These are phyloP conservation scores for Cutaneotrichosporon sp. DNA, from an alignment of 1,284 basidiomycete species.

Conservation along the genomic window DNA sequence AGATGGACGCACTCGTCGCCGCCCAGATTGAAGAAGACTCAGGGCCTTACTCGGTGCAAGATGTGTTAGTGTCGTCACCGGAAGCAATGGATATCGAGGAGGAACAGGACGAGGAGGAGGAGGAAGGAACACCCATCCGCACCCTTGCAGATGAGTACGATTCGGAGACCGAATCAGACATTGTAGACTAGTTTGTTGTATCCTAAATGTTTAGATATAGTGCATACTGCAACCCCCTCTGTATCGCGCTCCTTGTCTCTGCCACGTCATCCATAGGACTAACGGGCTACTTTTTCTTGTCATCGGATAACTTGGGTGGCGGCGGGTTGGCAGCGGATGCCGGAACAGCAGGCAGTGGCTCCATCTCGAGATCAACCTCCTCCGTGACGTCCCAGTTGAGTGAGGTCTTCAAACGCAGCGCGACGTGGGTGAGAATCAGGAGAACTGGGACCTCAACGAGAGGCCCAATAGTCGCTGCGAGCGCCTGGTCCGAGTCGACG, in stretches of 20 bases:
- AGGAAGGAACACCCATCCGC: background rate
- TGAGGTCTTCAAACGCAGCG: slow-evolving; percentile 50
- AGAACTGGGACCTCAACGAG: slow-evolving; percentile 76
- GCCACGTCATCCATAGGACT: too few species aligned
- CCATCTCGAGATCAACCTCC: background rate
- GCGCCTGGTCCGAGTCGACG: slow-evolving; percentile 67
- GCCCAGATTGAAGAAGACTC: slow-evolving; percentile 1
- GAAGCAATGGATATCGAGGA: background rate
- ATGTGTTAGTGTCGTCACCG: too few species aligned
- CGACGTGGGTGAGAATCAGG: slow-evolving; percentile 68
- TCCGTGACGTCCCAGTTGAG: background rate
- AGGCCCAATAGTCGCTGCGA: slow-evolving; percentile 72
- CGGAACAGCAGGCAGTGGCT: background rate
- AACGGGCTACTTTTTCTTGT: too few species aligned
- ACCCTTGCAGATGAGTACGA: slow-evolving; percentile 7
- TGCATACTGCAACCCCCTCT: background rate
- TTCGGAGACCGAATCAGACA: background rate
- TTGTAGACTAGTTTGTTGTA: slow-evolving; percentile 7
- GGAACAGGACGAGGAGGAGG: background rate
- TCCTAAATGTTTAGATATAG: background rate
- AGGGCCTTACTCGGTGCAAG: background rate
- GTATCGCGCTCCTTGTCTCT: too few species aligned
- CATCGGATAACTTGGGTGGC: too few species aligned
- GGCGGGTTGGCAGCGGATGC: background rate
- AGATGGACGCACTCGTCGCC: slow-evolving; percentile 13